Base-by-base conservation (phyloP, 371 early-diverging fungal species). In the Funneliformis caledonium region DNA sequence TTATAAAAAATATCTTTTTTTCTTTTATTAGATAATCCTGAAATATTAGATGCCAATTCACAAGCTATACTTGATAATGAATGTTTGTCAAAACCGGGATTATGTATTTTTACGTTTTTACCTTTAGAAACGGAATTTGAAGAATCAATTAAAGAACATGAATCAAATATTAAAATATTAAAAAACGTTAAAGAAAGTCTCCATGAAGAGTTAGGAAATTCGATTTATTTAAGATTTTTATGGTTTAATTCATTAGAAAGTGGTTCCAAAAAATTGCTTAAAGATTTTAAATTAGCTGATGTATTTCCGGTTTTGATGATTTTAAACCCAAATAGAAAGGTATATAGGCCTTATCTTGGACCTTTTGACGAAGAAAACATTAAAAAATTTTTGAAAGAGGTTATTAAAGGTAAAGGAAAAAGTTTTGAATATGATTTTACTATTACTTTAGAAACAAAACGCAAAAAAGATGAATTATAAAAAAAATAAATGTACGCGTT, bases 271-370 rank as follows among this genome's bases (percentile, higher is more conserved):
- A 74, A 82, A 0, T 84, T 96, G 12, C 87, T 88, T 48, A 80
- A 85, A 3, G 84, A 90, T 45, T 91, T 96, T 82, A 92, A 91
- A 76, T 84, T 95, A 68, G 87, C 91, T 45, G 91, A 91, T 75
- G 92, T 91, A 81, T 89, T 88, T 68, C 97, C 96, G 3, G 86
- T 87, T 2, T 81, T 93, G 65, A 85, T 96, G 77, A 88, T 92
- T 50, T 78, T 95, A 33, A 91, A 90, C 82, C 90, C 90, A 50
- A 83, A 85, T 37, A 93, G 91, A 83, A 88, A 91, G 69, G 88
- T 90, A 0, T 94, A 89, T 82, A 83, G 93, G 56, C 89, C 91
- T 7, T 92, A 92, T 81, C 83, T 93, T 31, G 96, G 95, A 3
- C 89, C 90, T 0, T 95, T 92, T 87, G 93, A 93, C 47, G 88